Percentiles rank a stretch among this genome's conserved stretches.
Conservation (phyloP, 768 basidiomycete genomes). For the Paxillus involutus region DNA sequence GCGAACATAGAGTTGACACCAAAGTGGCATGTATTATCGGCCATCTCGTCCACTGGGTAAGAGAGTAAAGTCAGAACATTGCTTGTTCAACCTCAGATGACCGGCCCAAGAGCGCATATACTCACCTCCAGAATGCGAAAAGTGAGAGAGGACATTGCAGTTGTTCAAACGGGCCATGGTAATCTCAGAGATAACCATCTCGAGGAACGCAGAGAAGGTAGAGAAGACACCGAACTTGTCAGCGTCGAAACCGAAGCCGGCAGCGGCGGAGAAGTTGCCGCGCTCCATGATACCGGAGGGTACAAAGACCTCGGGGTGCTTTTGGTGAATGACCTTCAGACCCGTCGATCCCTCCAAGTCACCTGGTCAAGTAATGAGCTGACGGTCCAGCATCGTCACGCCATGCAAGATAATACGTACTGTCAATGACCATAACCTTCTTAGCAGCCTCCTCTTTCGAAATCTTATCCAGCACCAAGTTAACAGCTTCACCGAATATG, state of each 20-base stretch:
- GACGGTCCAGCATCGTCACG: neutral
- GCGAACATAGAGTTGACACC: slow-evolving; percentile 86
- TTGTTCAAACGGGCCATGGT: slow-evolving; percentile 93
- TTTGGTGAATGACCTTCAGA: slow-evolving; percentile 83
- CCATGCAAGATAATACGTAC: slow-evolving; percentile 36
- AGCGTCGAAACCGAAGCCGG: slow-evolving; percentile 81
- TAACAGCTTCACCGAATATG: slow-evolving; percentile 84
- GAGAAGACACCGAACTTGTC: slow-evolving; percentile 88
- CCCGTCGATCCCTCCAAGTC: slow-evolving; percentile 91
- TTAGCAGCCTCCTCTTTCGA: slow-evolving; percentile 73
- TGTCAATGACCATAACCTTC: slow-evolving; percentile 88
- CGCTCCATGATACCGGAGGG: slow-evolving; percentile 88
- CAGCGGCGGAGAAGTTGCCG: slow-evolving; percentile 80
- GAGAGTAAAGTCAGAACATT: neutral
- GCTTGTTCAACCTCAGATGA: neutral
- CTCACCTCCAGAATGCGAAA: slow-evolving; percentile 84
- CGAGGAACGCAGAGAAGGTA: slow-evolving; percentile 89
- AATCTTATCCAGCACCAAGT: slow-evolving; percentile 69
- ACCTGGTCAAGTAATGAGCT: slow-evolving; percentile 37
- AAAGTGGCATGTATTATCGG: slow-evolving; percentile 61
- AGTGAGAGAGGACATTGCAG: slow-evolving; percentile 86
- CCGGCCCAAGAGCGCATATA: slow-evolving; percentile 8
- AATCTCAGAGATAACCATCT: slow-evolving; percentile 87
- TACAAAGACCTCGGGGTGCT: slow-evolving; percentile 85
- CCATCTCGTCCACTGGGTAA: slow-evolving; percentile 65